Evolutionary conservation across 1,284 basidiomycete genomes (phyloP).

Genomic region (Leccinum angustisporum): DNA sequence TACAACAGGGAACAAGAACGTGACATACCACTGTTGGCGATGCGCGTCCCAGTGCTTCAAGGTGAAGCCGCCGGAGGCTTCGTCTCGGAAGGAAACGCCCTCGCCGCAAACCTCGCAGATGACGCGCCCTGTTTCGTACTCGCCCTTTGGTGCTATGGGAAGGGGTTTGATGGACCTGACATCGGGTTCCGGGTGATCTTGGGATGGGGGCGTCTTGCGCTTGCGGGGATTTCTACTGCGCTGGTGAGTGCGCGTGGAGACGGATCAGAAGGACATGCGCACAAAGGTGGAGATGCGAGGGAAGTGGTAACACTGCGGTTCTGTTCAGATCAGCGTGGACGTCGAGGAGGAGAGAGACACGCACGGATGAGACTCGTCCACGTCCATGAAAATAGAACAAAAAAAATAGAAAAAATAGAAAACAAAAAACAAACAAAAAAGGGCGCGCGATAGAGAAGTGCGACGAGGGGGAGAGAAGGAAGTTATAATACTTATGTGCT

Average conservation of each 20-base stretch:
- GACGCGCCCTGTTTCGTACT: conserved; percentile 60
- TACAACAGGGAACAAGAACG: conserved; percentile 2
- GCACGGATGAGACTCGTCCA: conserved; percentile 18
- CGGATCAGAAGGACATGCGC: conserved; percentile 23
- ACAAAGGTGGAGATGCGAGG: conserved; percentile 20
- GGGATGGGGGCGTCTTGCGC: conserved; percentile 39
- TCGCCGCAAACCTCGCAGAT: conserved; percentile 61
- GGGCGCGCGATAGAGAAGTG: conserved; percentile 5
- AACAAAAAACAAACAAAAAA: conserved; percentile 6
- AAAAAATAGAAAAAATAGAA: conserved; percentile 1
- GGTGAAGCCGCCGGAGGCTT: conserved; percentile 58
- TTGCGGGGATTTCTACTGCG: conserved; percentile 37
- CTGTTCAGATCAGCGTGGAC: conserved; percentile 19
- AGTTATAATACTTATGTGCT: conserved; percentile 35
- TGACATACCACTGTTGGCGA: conserved; percentile 53
- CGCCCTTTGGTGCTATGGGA: conserved; percentile 36
- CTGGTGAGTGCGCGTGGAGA: conserved; percentile 17
- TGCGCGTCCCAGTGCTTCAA: conserved; percentile 70
- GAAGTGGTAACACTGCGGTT: conserved; percentile 16
- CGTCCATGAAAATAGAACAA: conserved; percentile 18
- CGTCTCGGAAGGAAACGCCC: conserved; percentile 63
- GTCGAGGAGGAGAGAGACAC: conserved; percentile 7
- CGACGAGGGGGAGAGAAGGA: conserved; percentile 21
- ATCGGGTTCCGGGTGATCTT: conserved; percentile 22
- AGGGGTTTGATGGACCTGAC: conserved; percentile 15